Evolutionary conservation across 2,329 filamentous ascomycete species (phyloP), one percentile per base, ranked within the genome.

Genomic region (Acephala macrosclerotiorum): DNA sequence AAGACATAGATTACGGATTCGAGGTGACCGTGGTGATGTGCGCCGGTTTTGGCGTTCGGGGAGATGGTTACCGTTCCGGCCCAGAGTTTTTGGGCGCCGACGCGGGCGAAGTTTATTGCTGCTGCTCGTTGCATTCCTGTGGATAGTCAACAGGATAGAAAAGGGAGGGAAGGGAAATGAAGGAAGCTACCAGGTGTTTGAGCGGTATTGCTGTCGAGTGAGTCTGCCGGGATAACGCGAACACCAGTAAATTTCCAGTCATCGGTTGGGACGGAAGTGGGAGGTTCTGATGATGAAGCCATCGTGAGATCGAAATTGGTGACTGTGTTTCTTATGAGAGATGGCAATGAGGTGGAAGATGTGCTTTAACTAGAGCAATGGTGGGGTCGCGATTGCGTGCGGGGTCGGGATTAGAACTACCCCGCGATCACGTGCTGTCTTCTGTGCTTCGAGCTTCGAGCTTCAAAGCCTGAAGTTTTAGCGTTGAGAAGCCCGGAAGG

Each of bases 1-100:
- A 82, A 68, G 12, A 82, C 77, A 71, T 82, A 82, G 67, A 82
- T 82, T 20, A 82, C 79, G 26, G 75, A 78, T 70, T 82, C 80
- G 40, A 82, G 73, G 65, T 81, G 80, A 9, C 80, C 80, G 68
- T 81, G 79, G 66, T 81, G 79, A 65, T 81, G 80, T 1, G 79
- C 80, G 0, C 80, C 80, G 22, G 80, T 82, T 68, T 82, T 82
- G 55, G 79, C 80, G 65, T 81, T 76, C 1, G 80, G 69, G 66
- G 61, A 60, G 38, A 66, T 81, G 66, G 73, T 80, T 25, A 82
- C 80, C 1, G 80, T 81, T 0, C 80, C 80, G 6, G 80, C 80
- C 80, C 80, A 82, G 26, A 82, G 73, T 63, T 80, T 81, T 66
- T 81, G 76, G 0, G 80, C 80, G 18, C 80, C 80, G 0, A 78